Evolutionary conservation across 441 rosid species (phyloP).

Genomic region (Pelargonium cotyledonis): DNA sequence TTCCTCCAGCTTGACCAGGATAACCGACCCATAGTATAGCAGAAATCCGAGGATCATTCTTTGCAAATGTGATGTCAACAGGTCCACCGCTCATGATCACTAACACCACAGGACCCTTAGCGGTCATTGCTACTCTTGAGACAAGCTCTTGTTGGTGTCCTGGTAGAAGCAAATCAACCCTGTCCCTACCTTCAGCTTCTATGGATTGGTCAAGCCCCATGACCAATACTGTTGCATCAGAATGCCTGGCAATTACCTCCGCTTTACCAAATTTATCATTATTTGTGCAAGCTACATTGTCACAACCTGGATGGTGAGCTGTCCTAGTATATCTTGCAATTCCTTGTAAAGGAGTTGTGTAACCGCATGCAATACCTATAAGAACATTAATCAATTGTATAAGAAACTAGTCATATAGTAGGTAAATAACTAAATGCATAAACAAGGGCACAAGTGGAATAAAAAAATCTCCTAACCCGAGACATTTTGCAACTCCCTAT

Average conservation of each 20-base stretch:
- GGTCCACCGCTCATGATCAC: conserved; percentile 68
- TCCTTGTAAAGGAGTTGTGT: conserved; percentile 55
- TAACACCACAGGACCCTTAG: conserved; percentile 47
- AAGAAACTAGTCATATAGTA: too few relatives aligned
- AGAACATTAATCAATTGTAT: too few relatives aligned
- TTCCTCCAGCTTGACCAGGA: conserved; percentile 90
- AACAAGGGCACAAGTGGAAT: too few relatives aligned
- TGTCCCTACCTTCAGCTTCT: conserved; percentile 53
- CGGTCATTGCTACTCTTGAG: conserved; percentile 45
- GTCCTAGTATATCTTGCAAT: conserved; percentile 45
- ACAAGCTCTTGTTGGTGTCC: conserved; percentile 60
- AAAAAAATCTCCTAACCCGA: too few relatives aligned
- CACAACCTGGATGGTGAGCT: conserved; percentile 48
- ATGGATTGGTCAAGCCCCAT: conserved; percentile 67
- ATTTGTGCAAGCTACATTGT: conserved; percentile 32
- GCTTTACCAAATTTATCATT: conserved; percentile 37
- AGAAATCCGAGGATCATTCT: conserved; percentile 42
- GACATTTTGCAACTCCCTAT: too few relatives aligned
- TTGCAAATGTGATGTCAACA: conserved; percentile 61
- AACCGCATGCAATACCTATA: conserved; percentile 49
- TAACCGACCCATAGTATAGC: conserved; percentile 85
- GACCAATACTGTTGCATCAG: conserved; percentile 53
- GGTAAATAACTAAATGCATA: too few relatives aligned
- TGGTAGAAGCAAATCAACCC: conserved; percentile 45
- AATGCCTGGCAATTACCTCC: conserved; percentile 42